These are phyloP conservation scores for Lactarius psammicola DNA, from an alignment of 768 basidiomycete species.

Conservation along the genomic window DNA sequence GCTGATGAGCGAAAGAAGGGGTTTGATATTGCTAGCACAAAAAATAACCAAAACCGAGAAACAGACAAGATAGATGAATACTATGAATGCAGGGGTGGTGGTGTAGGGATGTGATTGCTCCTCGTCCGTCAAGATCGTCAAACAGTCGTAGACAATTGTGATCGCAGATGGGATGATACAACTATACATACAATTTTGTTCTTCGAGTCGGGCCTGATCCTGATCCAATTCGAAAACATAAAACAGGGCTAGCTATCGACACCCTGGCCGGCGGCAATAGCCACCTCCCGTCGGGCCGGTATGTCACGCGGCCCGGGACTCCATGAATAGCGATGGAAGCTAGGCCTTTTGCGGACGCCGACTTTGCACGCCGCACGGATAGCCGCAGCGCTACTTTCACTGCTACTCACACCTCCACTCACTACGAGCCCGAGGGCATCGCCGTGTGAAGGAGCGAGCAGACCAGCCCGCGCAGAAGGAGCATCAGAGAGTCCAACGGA, in stretches of 20 bases:
- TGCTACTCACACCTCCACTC: slow-evolving; percentile 13
- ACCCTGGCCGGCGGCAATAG: slow-evolving; percentile 20
- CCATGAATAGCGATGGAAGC: slow-evolving; percentile 53
- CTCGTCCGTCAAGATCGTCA: slow-evolving; percentile 27
- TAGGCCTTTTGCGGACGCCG: slow-evolving; percentile 47
- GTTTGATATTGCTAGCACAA: slow-evolving; percentile 14
- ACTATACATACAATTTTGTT: slow-evolving; percentile 23
- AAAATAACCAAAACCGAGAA: background rate
- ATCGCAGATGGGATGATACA: slow-evolving; percentile 25
- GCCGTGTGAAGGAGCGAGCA: slow-evolving; percentile 20
- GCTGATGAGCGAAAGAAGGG: slow-evolving; percentile 1
- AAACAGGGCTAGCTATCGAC: slow-evolving; percentile 19
- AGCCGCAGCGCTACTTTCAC: slow-evolving; percentile 38
- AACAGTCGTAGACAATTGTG: slow-evolving; percentile 24
- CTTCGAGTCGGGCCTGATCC: slow-evolving; percentile 14
- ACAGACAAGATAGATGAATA: slow-evolving; percentile 17
- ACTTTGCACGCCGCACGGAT: slow-evolving; percentile 54
- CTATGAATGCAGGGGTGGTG: slow-evolving; percentile 23
- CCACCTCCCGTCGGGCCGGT: slow-evolving; percentile 18
- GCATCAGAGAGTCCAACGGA: slow-evolving; percentile 16
- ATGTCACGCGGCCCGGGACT: slow-evolving; percentile 33
- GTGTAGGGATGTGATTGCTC: slow-evolving; percentile 25
- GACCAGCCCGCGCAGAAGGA: slow-evolving; percentile 15
- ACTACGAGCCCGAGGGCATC: slow-evolving; percentile 23
- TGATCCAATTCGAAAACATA: slow-evolving; percentile 6